Percentiles rank a stretch among this genome's conserved stretches.
Evolutionary conservation across 2,329 filamentous ascomycete genomes (phyloP).

Genomic region (Aureobasidium pullulans): DNA sequence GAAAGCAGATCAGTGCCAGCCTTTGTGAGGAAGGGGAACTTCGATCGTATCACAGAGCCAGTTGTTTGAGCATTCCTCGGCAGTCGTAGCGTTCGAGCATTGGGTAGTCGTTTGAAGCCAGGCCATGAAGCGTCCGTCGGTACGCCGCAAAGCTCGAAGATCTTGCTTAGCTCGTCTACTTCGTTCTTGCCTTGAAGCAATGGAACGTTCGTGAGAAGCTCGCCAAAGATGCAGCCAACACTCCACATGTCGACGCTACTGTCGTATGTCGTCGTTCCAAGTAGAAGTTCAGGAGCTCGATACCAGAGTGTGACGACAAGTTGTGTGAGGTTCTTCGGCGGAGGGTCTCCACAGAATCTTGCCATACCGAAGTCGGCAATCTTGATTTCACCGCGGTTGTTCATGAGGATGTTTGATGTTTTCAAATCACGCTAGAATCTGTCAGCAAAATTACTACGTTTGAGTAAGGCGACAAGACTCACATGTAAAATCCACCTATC

Average conservation of each 20-base stretch:
- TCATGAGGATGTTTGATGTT: conserved; percentile 87
- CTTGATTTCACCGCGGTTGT: conserved; percentile 90
- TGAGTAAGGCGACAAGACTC: not conserved
- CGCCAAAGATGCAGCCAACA: conserved; percentile 89
- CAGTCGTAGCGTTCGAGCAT: conserved; percentile 71
- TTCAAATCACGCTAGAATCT: conserved; percentile 69
- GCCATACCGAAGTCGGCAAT: conserved; percentile 99
- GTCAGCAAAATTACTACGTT: not conserved
- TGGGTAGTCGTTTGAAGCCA: conserved; percentile 75
- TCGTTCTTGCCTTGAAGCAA: conserved; percentile 86
- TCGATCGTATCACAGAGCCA: conserved; percentile 57
- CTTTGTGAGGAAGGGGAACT: conserved; percentile 73
- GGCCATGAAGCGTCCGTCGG: conserved; percentile 82
- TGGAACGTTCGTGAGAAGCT: conserved; percentile 76
- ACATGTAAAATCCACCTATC: conserved; percentile 72
- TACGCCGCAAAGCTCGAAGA: conserved; percentile 83
- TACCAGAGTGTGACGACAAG: conserved; percentile 98
- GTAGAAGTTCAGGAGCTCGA: conserved; percentile 79
- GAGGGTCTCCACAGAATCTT: conserved; percentile 73
- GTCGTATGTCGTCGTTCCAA: conserved; percentile 71
- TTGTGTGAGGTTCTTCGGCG: conserved; percentile 68
- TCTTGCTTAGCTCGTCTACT: conserved; percentile 78
- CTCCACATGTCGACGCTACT: conserved; percentile 88
- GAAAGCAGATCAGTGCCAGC: conserved; percentile 65
- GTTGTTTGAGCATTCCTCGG: conserved; percentile 36